Base-by-base conservation (phyloP, 2,329 filamentous ascomycete genomes). In the Ophiocordyceps unilateralis region DNA sequence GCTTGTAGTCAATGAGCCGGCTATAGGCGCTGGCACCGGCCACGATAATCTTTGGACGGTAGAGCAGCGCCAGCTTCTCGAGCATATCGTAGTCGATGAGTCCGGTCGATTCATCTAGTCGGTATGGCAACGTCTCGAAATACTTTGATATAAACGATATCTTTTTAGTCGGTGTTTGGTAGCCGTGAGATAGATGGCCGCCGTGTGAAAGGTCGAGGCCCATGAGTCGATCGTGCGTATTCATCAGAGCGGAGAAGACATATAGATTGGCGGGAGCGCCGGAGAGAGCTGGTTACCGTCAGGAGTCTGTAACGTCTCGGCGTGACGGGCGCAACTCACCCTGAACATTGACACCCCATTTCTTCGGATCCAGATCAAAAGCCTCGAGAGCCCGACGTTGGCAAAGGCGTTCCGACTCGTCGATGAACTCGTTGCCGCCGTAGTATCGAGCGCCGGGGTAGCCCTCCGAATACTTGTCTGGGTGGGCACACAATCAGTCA, bases 111-210 rank as follows among this genome's bases (percentile, higher is more conserved):
- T 93, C 83, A 66, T 95, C 78, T 43, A 96, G 74, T 46, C 86
- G 81, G 70, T 98, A 98, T 5, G 91, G 91, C 49, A 98, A 69
- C 30, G 91, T 98, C 69, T 98, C 91, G 61, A 98, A 98, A 69
- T 98, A 98, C 60, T 93, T 96, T 45, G 89, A 96, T 51, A 98
- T 80, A 55, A 88, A 87, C n/a, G 89, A 96, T 60, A 98, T 96
- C 74, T 88, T 89, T 64, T 81, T 86, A 43, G 81, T 81, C 3
- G 91, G 86, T 19, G 85, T 96, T 66, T 98, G 91, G 66, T 98
- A 98, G 48, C 91, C 91, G 65, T 98, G 91, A 40, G 84, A 93
- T 55, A 98, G 69, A 64, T 98, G 91, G 47, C 91, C 91, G 50
- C 91, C 91, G 60, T 98, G 91, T 39, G 91, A 91, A 14, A 98